Base-by-base conservation (phyloP, 2,329 filamentous ascomycete species). In the Pseudogymnoascus pannorum region DNA sequence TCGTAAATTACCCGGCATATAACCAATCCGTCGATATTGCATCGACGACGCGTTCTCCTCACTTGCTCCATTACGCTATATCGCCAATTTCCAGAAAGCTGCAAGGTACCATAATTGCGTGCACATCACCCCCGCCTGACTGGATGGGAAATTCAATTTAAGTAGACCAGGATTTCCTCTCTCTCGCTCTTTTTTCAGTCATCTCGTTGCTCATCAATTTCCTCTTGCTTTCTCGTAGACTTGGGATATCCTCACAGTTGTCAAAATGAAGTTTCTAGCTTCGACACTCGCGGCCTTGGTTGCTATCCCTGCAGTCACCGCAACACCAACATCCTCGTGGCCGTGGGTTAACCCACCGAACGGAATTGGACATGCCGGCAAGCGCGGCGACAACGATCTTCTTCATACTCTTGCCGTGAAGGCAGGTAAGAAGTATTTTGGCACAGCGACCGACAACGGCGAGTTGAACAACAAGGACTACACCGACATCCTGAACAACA, bases 391-490 rank as follows among this genome's bases (percentile, higher is more conserved):
- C 11, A 54, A 54, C 48, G 48, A 54, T 54, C 48, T 54, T 4
- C 65, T 68, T 38, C 65, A 68, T 57, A 60, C 59, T 5, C 76
- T 84, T 26, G 83, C 84, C 57, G 76, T 79, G 63, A 77, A 77
- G 59, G 80, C 81, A 40, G 84, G 83, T 18, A 76, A 82, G 64
- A 69, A 78, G 64, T 79, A 82, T 66, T 82, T 84, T 38, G 72
- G 82, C 42, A 82, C 83, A 1, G 85, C 86, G 1, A 83, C 84
- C 42, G 83, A 88, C 70, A 80, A 79, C 2, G 70, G 71, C 2
- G 79, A 82, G 64, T 70, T 83, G 35, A 75, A 73, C 48, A 82
- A 88, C 71, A 69, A 73, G 11, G 68, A 77, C 26, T 89, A 88
- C 71, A 73, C 78, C 16, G 71, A 74, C 18, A 81, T 87, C 63